phyloP scores from a whole-genome alignment of 1,284 basidiomycete species.

The Ceratobasidium sp. region DNA sequence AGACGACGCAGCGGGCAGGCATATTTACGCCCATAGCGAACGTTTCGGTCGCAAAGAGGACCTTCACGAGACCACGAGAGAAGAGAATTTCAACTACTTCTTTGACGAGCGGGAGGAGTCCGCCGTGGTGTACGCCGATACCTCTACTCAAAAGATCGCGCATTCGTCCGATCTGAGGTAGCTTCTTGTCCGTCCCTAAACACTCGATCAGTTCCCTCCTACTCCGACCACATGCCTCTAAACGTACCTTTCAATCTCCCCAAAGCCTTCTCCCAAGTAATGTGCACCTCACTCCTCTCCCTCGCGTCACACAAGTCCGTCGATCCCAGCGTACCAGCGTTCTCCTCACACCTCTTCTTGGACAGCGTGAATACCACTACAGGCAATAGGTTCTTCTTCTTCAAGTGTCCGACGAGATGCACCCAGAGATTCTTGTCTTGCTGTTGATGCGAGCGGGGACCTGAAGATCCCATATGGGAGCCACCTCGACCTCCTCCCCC shows the following conservation, averaged over 20 bases:
- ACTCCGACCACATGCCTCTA: neutral
- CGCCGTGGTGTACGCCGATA: constrained; percentile 98
- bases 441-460: constrained; percentile 74
- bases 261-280: constrained; percentile 93
- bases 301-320: constrained; percentile 87
- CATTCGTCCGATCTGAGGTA: constrained; percentile 97
- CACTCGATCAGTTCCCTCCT: neutral
- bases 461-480: constrained; percentile 59
- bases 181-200: constrained; percentile 87
- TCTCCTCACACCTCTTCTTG: constrained; percentile 97
- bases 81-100: constrained; percentile 98
- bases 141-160: constrained; percentile 91
- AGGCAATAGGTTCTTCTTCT: constrained; percentile 89
- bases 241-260: constrained; percentile 87
- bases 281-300: constrained; percentile 98
- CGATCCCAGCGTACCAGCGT: constrained; percentile 90
- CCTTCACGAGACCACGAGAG: constrained; percentile 94
- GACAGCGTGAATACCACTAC: constrained; percentile 98
- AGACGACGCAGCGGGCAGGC: constrained; percentile 98
- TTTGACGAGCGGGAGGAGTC: constrained; percentile 96
- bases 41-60: constrained; percentile 98
- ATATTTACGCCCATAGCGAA: constrained; percentile 99
- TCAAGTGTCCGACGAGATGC: constrained; percentile 88
- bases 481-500: constrained; percentile 62
- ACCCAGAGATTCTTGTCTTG: constrained; percentile 94